A percentile compares a stretch with the other conserved stretches of the same genome.
Conservation (phyloP, 2,329 filamentous ascomycete genomes). For the Neurospora crassa region DNA sequence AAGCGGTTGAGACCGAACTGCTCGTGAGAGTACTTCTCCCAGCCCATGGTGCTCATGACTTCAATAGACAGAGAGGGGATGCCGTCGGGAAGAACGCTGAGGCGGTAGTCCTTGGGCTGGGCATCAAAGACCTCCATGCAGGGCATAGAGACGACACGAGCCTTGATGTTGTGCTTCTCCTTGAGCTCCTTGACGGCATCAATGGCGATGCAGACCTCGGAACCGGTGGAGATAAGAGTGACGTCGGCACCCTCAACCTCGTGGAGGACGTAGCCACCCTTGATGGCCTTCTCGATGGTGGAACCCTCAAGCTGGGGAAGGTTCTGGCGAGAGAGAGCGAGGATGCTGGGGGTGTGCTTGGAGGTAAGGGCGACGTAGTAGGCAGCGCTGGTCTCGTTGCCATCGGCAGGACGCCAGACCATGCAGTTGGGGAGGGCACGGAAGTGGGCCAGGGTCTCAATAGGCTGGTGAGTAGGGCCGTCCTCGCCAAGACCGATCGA, state of each 20-base stretch:
- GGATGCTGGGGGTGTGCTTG: slow-evolving; percentile 81
- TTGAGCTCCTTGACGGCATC: slow-evolving; percentile 87
- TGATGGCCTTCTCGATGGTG: slow-evolving; percentile 76
- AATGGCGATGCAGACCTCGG: slow-evolving; percentile 87
- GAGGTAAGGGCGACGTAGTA: slow-evolving; percentile 93
- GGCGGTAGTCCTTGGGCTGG: slow-evolving; percentile 89
- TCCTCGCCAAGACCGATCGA: slow-evolving; percentile 99
- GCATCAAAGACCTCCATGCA: slow-evolving; percentile 96
- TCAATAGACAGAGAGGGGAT: slow-evolving; percentile 90
- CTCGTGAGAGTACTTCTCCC: slow-evolving; percentile 99
- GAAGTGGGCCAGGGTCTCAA: slow-evolving; percentile 97
- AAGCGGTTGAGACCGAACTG: slow-evolving; percentile 99
- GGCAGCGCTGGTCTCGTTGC: slow-evolving; percentile 94
- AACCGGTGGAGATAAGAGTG: slow-evolving; percentile 90
- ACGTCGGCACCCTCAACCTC: slow-evolving; percentile 77
- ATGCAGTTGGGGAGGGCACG: slow-evolving; percentile 97
- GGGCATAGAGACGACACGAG: slow-evolving; percentile 89
- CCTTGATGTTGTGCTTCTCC: slow-evolving; percentile 78
- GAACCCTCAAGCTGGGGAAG: slow-evolving; percentile 95
- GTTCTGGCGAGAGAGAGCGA: slow-evolving; percentile 96
- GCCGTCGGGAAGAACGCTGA: slow-evolving; percentile 85
- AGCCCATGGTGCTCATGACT: slow-evolving; percentile 94
- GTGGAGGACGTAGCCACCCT: slow-evolving; percentile 88
- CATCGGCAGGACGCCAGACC: slow-evolving; percentile 98
- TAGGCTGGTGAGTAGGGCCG: slow-evolving; percentile 96